Conservation (phyloP, 2,329 filamentous ascomycete species). For the Cercospora brassicicola region DNA sequence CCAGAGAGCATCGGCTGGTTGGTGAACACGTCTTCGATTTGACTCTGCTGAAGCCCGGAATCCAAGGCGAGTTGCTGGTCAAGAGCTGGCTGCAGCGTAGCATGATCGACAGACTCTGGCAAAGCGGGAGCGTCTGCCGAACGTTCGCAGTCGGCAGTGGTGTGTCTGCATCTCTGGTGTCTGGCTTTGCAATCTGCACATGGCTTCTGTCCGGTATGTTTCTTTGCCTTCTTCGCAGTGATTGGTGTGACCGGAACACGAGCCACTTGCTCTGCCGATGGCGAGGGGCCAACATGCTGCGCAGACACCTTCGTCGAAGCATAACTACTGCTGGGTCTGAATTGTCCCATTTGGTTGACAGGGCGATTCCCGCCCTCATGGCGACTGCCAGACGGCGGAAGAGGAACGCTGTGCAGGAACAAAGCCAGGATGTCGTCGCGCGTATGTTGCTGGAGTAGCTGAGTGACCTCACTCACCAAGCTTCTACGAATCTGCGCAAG, state of each 20-base stretch:
- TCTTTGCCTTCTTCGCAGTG: constrained; percentile 5
- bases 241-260: constrained; percentile 1
- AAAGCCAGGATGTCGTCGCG: constrained; percentile 6
- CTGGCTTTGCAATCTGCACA: neutral
- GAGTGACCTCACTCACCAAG: neutral
- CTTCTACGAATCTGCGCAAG: neutral
- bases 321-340: neutral
- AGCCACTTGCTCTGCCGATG: neutral
- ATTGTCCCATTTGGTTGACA: neutral
- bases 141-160: neutral
- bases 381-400: neutral
- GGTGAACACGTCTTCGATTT: neutral
- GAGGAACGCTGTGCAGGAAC: neutral
- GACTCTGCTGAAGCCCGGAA: neutral
- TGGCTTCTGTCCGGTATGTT: neutral
- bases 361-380: neutral
- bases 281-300: neutral
- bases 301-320: neutral
- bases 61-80: neutral
- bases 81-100: neutral
- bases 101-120: neutral
- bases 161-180: neutral
- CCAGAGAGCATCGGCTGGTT: neutral
- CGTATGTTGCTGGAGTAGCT: neutral
- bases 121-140: neutral